These are phyloP conservation scores for Serendipita sp. DNA, from an alignment of 768 basidiomycete species.

Conservation along the genomic window DNA sequence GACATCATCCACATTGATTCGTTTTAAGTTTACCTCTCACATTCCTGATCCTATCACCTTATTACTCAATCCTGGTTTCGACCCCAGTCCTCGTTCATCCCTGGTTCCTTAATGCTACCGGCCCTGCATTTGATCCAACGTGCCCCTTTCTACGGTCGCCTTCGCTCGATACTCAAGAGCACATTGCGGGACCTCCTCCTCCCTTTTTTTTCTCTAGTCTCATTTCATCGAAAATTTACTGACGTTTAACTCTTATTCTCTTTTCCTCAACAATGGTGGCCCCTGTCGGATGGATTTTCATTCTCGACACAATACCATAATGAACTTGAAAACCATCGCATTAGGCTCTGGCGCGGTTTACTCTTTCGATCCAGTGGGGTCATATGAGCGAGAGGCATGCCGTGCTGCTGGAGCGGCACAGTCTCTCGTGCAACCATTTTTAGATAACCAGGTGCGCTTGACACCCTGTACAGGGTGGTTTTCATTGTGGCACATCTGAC, in stretches of 20 bases:
- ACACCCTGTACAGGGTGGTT: slow-evolving; percentile 1
- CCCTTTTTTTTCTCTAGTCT: no score
- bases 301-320: neutral
- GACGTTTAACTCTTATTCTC: neutral
- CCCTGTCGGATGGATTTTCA: neutral
- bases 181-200: no score
- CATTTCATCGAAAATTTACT: no score
- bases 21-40: no score
- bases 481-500: neutral
- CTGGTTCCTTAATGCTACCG: slow-evolving; percentile 6
- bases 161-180: no score
- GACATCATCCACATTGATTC: no score
- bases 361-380: slow-evolving; percentile 98
- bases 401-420: slow-evolving; percentile 95
- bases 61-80: neutral
- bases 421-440: slow-evolving; percentile 85
- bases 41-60: slow-evolving; percentile 2
- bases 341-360: slow-evolving; percentile 90
- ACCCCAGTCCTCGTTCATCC: slow-evolving; percentile 12
- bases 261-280: neutral
- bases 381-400: slow-evolving; percentile 93
- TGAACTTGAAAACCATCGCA: neutral
- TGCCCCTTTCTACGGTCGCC: neutral
- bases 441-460: slow-evolving; percentile 84
- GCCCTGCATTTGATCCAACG: slow-evolving; percentile 8